Conservation (phyloP, 257 asterid species). For the Solanum okadae region DNA sequence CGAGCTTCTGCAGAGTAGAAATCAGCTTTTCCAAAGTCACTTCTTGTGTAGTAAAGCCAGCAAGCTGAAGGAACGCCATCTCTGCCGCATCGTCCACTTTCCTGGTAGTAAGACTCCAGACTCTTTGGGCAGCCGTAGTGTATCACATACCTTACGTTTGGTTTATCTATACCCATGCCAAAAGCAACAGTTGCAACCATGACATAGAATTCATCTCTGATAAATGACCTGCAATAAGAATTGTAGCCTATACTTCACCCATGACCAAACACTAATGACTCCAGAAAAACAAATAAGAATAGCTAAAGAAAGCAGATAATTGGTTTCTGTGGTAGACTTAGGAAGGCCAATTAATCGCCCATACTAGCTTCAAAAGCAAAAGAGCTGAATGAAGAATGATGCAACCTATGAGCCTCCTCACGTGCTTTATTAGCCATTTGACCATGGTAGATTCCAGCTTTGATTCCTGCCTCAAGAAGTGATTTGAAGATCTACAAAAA, state of each 20-base stretch:
- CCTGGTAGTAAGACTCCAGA: slow-evolving; percentile 95
- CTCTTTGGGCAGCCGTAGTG: slow-evolving; percentile 98
- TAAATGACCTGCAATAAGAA: slow-evolving; percentile 57
- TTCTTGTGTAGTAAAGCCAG: slow-evolving; percentile 71
- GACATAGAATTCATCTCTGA: slow-evolving; percentile 85
- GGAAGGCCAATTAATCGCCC: not conserved
- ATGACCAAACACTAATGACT: not conserved
- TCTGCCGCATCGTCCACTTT: slow-evolving; percentile 97
- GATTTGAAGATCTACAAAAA: slow-evolving; percentile 44
- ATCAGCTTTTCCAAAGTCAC: slow-evolving; percentile 75
- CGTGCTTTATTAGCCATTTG: slow-evolving; percentile 83
- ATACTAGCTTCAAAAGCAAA: not conserved
- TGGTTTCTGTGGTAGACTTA: not conserved
- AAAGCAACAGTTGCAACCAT: slow-evolving; percentile 97
- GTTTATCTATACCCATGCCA: slow-evolving; percentile 99
- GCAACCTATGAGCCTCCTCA: slow-evolving; percentile 74
- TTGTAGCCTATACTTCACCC: not conserved
- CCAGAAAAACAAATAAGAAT: not conserved
- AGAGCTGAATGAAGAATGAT: not conserved
- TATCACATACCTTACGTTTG: slow-evolving; percentile 79
- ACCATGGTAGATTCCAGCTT: slow-evolving; percentile 84
- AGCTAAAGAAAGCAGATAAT: not conserved
- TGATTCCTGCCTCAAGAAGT: slow-evolving; percentile 50
- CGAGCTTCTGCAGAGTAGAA: slow-evolving; percentile 76
- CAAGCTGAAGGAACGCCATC: slow-evolving; percentile 90